These are phyloP conservation scores for Coniochaeta ligniaria DNA, from an alignment of 2,329 filamentous ascomycete species.

Conservation along the genomic window DNA sequence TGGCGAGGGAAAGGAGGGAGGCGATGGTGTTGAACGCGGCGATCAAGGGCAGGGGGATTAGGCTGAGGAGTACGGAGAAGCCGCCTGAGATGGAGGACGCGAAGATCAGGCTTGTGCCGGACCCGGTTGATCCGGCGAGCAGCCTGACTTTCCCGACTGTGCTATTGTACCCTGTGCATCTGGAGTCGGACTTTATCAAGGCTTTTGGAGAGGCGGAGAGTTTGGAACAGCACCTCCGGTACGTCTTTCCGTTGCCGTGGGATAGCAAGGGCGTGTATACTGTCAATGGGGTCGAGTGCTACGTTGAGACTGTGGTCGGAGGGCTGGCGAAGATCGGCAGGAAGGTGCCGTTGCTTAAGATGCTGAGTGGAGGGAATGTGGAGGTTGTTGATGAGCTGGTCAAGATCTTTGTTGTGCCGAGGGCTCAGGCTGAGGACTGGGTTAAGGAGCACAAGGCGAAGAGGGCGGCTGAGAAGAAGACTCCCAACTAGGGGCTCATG, in stretches of 20 bases:
- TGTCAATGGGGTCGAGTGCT: slow-evolving; percentile 66
- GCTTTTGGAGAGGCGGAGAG: slow-evolving; percentile 71
- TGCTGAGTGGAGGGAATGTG: slow-evolving; percentile 68
- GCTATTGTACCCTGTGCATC: slow-evolving; percentile 74
- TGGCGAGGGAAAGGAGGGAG: slow-evolving; percentile 48
- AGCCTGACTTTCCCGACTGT: slow-evolving; percentile 70
- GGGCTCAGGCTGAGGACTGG: slow-evolving; percentile 62
- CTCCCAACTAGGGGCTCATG: background rate
- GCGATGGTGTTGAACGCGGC: slow-evolving; percentile 57
- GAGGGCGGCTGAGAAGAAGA: slow-evolving; percentile 42
- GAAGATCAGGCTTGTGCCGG: slow-evolving; percentile 58
- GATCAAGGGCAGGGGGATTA: slow-evolving; percentile 63
- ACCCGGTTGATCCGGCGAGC: slow-evolving; percentile 66
- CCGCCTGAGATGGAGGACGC: slow-evolving; percentile 88
- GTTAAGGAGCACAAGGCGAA: slow-evolving; percentile 78
- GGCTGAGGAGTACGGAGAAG: slow-evolving; percentile 56
- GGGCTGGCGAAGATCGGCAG: slow-evolving; percentile 86
- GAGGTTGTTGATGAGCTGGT: slow-evolving; percentile 85
- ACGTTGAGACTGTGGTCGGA: slow-evolving; percentile 73
- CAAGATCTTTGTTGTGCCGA: slow-evolving; percentile 75
- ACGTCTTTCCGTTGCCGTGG: slow-evolving; percentile 87
- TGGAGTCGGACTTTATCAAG: slow-evolving; percentile 88
- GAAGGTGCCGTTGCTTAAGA: slow-evolving; percentile 70
- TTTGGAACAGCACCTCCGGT: slow-evolving; percentile 70
- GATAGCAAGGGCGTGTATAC: slow-evolving; percentile 63